Evolutionary conservation across 2,329 filamentous ascomycete species (phyloP), one percentile per base, ranked within the genome.

Genomic region (Aspergillus brunneoviolaceus): DNA sequence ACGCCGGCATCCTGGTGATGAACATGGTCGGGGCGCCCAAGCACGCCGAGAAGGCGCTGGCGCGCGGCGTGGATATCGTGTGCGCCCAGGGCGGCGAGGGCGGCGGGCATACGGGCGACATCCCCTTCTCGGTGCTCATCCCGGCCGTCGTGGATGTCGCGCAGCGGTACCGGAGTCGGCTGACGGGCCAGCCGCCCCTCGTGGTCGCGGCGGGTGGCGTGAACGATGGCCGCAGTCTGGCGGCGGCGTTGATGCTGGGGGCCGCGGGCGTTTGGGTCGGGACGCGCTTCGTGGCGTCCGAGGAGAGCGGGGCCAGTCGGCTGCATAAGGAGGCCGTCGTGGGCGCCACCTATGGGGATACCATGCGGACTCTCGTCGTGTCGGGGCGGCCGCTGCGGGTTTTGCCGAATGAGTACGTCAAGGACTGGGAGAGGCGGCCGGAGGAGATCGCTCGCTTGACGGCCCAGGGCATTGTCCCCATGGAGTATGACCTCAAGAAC

Each of bases 21-120:
- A 97, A 97, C 76, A 97, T 97, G 93, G 92, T 97, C 21, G 94
- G 94, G 0, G 90, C 93, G 69, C 93, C 94, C 2, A 92, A 89
- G 74, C 94, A 98, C 75, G 93, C 93, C 0, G 85, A 89, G 74
- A 97, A 97, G 79, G 93, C 93, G 2, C 81, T 98, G 4, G 86
- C 92, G 53, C 85, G 89, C 0, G 94, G 94, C 49, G 92, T 96
- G 10, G 94, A 98, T 77, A 88, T 97, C 65, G 85, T 98, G 5
- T 96, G 92, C 74, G 88, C 93, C 2, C 94, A 98, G 79, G 94
- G 94, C 51, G 92, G 92, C 55, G 94, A 98, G 76, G 94, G 93
- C 1, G 94, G 94, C 19, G 94, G 93, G 0, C 94, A 98, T 78
- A 97, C 94, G 1, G 93, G 93, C 31, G 89, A 95, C 62, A 87